A percentile compares a stretch with the other conserved stretches of the same genome.
phyloP scores from a whole-genome alignment of 108 stramenopile genomes.

The Stephanodiscus minutulus region DNA sequence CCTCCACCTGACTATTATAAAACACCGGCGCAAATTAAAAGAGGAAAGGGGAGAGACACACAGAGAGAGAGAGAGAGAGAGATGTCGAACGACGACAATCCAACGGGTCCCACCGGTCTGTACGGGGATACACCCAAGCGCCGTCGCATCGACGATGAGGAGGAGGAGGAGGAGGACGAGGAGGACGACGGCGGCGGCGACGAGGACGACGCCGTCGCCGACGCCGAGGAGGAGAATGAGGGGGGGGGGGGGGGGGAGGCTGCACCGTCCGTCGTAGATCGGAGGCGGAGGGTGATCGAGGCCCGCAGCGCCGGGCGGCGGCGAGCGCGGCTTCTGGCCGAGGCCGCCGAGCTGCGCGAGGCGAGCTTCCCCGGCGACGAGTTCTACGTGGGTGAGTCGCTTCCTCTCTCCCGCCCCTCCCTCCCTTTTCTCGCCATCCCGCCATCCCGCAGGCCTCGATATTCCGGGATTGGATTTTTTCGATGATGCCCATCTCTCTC shows the following conservation, averaged over 20 bases:
- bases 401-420: background rate
- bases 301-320: conserved; percentile 32
- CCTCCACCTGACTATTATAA: too few species aligned
- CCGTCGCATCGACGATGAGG: conserved; percentile 28
- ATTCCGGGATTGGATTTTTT: too few species aligned
- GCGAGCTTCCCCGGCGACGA: conserved; percentile 47
- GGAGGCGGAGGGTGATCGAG: conserved; percentile 19
- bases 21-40: too few species aligned
- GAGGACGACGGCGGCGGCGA: conserved; percentile 15
- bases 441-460: too few species aligned
- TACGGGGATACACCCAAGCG: conserved; percentile 14
- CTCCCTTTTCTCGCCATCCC: background rate
- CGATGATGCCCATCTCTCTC: background rate
- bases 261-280: conserved; percentile 7
- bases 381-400: conserved; percentile 37
- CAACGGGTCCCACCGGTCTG: conserved; percentile 1
- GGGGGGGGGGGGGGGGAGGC: background rate
- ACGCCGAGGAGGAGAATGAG: conserved; percentile 23
- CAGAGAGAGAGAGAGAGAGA: background rate
- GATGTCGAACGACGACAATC: background rate
- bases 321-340: conserved; percentile 32
- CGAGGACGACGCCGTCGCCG: conserved; percentile 8
- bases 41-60: too few species aligned
- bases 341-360: conserved; percentile 42
- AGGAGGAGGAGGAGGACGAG: conserved; percentile 23